Percentiles rank a stretch among this genome's conserved stretches.
Conservation (phyloP, 805 yeast genomes). For the Saccharomycopsis sp. region DNA sequence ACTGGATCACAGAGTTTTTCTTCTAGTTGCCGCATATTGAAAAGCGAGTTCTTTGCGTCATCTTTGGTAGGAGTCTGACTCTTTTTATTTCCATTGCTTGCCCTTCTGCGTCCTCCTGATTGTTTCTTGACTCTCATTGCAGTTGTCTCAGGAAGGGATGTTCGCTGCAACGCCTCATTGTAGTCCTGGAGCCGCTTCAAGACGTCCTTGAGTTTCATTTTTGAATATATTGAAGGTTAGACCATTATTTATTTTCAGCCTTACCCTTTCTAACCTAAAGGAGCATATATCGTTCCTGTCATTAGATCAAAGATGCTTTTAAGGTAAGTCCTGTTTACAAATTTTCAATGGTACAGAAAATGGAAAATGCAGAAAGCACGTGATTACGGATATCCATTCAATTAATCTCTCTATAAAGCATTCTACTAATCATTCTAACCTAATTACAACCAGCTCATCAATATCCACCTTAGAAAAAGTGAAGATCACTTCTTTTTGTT, state of each 20-base stretch:
- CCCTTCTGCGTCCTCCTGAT: neutral
- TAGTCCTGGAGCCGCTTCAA: neutral
- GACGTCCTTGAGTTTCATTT: neutral
- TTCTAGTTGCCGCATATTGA: conserved; percentile 46
- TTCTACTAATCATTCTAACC: too few relatives aligned
- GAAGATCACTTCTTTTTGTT: conserved; percentile 22
- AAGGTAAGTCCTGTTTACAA: neutral
- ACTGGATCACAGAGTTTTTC: neutral
- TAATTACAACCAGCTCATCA: too few relatives aligned
- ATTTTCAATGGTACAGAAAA: neutral
- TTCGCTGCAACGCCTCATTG: neutral
- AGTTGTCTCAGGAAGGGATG: neutral
- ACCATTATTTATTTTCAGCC: neutral
- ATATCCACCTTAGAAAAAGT: too few relatives aligned
- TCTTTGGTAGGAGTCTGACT: conserved; percentile 3
- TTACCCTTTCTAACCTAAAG: too few relatives aligned
- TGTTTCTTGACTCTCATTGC: neutral
- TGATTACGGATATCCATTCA: too few relatives aligned
- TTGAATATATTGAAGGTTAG: neutral
- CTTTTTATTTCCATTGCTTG: neutral
- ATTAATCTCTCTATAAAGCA: too few relatives aligned
- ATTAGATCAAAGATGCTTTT: neutral
- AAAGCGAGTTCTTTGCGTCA: conserved; percentile 43
- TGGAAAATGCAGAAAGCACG: neutral
- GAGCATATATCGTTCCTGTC: too few relatives aligned